phyloP scores from a whole-genome alignment of 140 eudicot genomes.

The Oenanthe javanica region DNA sequence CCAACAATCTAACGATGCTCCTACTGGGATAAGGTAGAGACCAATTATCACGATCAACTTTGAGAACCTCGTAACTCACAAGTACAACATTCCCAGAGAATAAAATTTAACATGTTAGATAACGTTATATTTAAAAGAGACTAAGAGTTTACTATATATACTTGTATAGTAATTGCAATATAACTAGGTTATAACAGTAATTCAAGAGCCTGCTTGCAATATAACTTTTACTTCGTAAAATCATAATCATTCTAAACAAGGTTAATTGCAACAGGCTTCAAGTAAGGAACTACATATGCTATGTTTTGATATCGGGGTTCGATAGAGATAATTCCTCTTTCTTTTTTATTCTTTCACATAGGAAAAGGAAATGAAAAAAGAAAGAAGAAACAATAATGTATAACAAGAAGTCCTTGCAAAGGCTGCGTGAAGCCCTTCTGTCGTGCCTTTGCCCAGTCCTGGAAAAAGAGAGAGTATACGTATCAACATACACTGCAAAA shows the following conservation, averaged over 20 bases:
- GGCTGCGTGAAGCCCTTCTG: conserved; percentile 41
- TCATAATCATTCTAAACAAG: background rate
- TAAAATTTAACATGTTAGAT: no score
- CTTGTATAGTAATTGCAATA: no score
- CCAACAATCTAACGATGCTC: background rate
- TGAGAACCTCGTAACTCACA: background rate
- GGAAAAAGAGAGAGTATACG: background rate
- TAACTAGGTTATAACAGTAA: background rate
- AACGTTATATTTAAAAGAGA: no score
- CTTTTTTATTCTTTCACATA: background rate
- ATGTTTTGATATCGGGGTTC: background rate
- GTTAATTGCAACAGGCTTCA: background rate
- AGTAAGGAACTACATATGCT: background rate
- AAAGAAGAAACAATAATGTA: background rate
- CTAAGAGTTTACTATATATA: no score
- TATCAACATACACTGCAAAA: background rate
- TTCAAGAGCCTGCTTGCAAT: background rate
- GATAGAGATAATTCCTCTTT: background rate
- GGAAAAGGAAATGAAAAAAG: background rate
- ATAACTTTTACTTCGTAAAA: background rate
- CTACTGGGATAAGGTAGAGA: background rate
- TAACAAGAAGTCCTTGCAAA: conserved; percentile 23
- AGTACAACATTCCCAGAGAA: no score
- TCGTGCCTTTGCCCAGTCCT: conserved; percentile 52
- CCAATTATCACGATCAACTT: background rate